These are phyloP conservation scores for Ogataea hybrid DNA, from an alignment of 1,139 yeast species.

Conservation along the genomic window DNA sequence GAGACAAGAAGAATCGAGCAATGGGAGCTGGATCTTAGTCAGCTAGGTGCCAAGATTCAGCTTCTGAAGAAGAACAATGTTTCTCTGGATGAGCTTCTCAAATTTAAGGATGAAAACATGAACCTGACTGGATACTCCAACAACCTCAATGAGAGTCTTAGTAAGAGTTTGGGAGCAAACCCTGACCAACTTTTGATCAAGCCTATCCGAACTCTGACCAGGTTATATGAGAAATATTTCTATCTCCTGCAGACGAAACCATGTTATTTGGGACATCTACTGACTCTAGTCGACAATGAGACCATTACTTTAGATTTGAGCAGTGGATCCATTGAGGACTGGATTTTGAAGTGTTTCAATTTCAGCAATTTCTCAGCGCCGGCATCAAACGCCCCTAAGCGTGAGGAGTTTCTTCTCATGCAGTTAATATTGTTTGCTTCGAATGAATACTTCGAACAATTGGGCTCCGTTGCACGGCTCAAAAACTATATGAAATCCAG, in stretches of 20 bases:
- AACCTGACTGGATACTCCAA: slow-evolving; percentile 24
- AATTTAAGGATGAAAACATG: slow-evolving; percentile 46
- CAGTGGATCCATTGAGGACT: slow-evolving; percentile 36
- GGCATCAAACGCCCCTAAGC: slow-evolving; percentile 34
- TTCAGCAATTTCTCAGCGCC: slow-evolving; percentile 19
- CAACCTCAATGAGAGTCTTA: slow-evolving; percentile 20
- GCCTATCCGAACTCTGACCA: slow-evolving; percentile 40
- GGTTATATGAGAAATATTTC: slow-evolving; percentile 72
- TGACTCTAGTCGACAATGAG: slow-evolving; percentile 34
- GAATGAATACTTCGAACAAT: slow-evolving; percentile 17
- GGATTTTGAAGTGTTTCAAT: slow-evolving; percentile 51
- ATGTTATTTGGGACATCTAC: slow-evolving; percentile 60
- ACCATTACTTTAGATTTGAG: slow-evolving; percentile 18
- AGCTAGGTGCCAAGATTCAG: slow-evolving; percentile 79
- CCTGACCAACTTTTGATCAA: slow-evolving; percentile 22
- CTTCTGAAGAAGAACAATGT: slow-evolving; percentile 76
- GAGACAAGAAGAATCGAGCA: slow-evolving; percentile 64
- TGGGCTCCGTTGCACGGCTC: slow-evolving; percentile 16
- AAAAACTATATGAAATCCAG: slow-evolving; percentile 27
- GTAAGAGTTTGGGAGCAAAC: slow-evolving; percentile 19
- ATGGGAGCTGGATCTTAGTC: slow-evolving; percentile 71
- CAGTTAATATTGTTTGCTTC: slow-evolving; percentile 46
- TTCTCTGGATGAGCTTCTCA: slow-evolving; percentile 69
- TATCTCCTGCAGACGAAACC: slow-evolving; percentile 87
- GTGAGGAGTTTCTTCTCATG: slow-evolving; percentile 76